A percentile compares a stretch with the other conserved stretches of the same genome.
phyloP scores from a whole-genome alignment of 2,329 filamentous ascomycete species.

The Stylonectria norvegica region DNA sequence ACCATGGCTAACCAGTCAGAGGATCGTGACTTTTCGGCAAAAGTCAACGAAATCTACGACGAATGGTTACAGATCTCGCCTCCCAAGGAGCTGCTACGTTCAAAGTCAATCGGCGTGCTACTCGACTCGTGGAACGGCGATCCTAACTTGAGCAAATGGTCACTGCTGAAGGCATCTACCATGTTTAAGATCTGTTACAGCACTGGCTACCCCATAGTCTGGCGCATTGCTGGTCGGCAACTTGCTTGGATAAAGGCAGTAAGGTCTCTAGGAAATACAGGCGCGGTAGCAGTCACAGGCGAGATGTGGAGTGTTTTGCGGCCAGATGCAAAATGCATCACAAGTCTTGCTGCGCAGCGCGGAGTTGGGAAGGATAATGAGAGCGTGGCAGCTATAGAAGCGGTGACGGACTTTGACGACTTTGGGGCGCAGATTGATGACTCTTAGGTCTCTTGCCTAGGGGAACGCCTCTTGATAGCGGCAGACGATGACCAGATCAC shows the following conservation, averaged over 20 bases:
- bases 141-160: slow-evolving; percentile 39
- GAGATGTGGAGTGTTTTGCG: slow-evolving; percentile 35
- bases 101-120: slow-evolving; percentile 26
- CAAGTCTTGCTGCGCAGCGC: slow-evolving; percentile 15
- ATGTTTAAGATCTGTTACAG: slow-evolving; percentile 41
- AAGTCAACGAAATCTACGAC: slow-evolving; percentile 36
- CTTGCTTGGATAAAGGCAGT: slow-evolving; percentile 46
- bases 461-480: too few relatives aligned
- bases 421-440: slow-evolving; percentile 30
- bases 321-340: slow-evolving; percentile 34
- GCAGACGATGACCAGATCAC: too few relatives aligned
- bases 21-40: slow-evolving; percentile 22
- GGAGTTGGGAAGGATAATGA: slow-evolving; percentile 19
- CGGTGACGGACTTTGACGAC: slow-evolving; percentile 29
- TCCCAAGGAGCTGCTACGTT: slow-evolving; percentile 16
- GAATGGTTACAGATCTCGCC: slow-evolving; percentile 43
- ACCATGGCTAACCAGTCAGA: slow-evolving; percentile 28
- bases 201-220: slow-evolving; percentile 34
- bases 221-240: slow-evolving; percentile 48
- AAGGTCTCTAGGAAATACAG: slow-evolving; percentile 15
- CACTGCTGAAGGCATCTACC: slow-evolving; percentile 48
- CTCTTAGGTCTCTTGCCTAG: too few relatives aligned
- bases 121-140: slow-evolving; percentile 27
- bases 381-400: slow-evolving; percentile 24
- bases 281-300: slow-evolving; percentile 33